phyloP scores from a whole-genome alignment of 202 grass and related monocot genomes.

The Elaeis oleifera region DNA sequence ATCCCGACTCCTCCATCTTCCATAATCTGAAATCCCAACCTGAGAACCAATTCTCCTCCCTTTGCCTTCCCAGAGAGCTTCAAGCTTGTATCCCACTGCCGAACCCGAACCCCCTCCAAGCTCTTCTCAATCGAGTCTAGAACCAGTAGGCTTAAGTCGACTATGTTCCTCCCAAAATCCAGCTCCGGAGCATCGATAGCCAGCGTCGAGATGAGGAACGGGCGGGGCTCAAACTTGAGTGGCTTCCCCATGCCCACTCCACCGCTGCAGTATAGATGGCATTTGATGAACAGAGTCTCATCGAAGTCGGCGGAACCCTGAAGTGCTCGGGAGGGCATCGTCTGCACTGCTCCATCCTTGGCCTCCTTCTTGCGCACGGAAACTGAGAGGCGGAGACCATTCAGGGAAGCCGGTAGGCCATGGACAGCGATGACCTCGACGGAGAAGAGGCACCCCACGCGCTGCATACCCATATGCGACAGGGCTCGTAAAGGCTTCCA shows the following conservation, averaged over 20 bases:
- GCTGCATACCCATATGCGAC: slow-evolving; percentile 55
- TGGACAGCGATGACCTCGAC: slow-evolving; percentile 43
- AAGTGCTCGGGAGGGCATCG: slow-evolving; percentile 47
- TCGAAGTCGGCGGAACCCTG: slow-evolving; percentile 44
- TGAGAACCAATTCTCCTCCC: slow-evolving; percentile 53
- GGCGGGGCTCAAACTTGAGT: slow-evolving; percentile 46
- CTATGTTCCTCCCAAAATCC: slow-evolving; percentile 29
- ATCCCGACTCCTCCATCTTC: slow-evolving; percentile 39
- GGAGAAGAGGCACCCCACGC: slow-evolving; percentile 57
- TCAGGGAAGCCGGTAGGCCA: slow-evolving; percentile 33
- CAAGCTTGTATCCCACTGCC: slow-evolving; percentile 47
- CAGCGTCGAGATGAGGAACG: slow-evolving; percentile 48
- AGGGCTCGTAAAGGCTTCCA: slow-evolving; percentile 74
- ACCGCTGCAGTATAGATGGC: slow-evolving; percentile 60
- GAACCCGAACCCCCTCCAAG: slow-evolving; percentile 47
- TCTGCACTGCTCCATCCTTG: slow-evolving; percentile 45
- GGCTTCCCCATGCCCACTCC: slow-evolving; percentile 53
- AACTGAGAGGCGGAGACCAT: slow-evolving; percentile 54
- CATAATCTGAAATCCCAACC: slow-evolving; percentile 81
- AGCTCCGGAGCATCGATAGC: slow-evolving; percentile 34
- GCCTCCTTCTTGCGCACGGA: slow-evolving; percentile 53
- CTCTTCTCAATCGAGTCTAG: slow-evolving; percentile 48
- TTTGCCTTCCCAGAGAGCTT: slow-evolving; percentile 47
- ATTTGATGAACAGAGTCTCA: slow-evolving; percentile 68
- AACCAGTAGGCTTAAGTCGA: slow-evolving; percentile 68